Conservation (phyloP, 2,329 filamentous ascomycete species). For the Mariannaea sp. region DNA sequence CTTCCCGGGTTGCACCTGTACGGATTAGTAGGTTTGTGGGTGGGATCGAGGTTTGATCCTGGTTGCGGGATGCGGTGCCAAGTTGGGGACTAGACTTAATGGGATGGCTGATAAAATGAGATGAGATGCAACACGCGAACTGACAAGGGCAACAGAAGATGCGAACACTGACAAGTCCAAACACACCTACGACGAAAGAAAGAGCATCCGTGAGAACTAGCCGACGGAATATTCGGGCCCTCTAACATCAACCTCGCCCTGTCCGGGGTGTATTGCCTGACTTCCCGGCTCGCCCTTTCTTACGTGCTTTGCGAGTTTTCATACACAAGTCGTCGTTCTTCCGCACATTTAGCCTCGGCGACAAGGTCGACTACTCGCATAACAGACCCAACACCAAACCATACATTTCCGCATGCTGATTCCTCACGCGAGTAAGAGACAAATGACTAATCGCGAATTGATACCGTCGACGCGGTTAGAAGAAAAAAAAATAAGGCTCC, state of each 20-base stretch:
- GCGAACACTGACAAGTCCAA: too few species aligned
- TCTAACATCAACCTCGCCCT: slow-evolving; percentile 3
- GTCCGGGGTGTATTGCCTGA: background rate
- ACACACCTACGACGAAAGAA: slow-evolving; percentile 15
- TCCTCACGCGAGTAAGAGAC: slow-evolving; percentile 16
- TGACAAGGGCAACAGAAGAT: slow-evolving; percentile 16
- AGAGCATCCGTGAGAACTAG: slow-evolving; percentile 12
- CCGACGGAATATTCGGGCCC: slow-evolving; percentile 21
- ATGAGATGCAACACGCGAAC: slow-evolving; percentile 27
- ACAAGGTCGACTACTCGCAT: background rate
- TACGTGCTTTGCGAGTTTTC: too few species aligned
- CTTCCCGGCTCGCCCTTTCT: background rate
- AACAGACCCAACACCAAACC: too few species aligned
- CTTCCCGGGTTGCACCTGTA: slow-evolving; percentile 19
- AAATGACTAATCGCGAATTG: background rate
- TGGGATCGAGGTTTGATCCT: slow-evolving; percentile 27
- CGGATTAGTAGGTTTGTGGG: too few species aligned
- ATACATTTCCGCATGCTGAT: too few species aligned
- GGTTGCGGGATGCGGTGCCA: slow-evolving; percentile 26
- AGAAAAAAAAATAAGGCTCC: slow-evolving; percentile 26
- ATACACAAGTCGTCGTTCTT: background rate
- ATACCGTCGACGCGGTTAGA: slow-evolving; percentile 20
- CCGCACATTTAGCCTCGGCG: background rate
- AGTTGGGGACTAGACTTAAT: slow-evolving; percentile 27
- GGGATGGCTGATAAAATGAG: slow-evolving; percentile 20